Evolutionary conservation across 352 stramenopile species (phyloP), one percentile per base, ranked within the genome.

Genomic region (Bremia lactucae): DNA sequence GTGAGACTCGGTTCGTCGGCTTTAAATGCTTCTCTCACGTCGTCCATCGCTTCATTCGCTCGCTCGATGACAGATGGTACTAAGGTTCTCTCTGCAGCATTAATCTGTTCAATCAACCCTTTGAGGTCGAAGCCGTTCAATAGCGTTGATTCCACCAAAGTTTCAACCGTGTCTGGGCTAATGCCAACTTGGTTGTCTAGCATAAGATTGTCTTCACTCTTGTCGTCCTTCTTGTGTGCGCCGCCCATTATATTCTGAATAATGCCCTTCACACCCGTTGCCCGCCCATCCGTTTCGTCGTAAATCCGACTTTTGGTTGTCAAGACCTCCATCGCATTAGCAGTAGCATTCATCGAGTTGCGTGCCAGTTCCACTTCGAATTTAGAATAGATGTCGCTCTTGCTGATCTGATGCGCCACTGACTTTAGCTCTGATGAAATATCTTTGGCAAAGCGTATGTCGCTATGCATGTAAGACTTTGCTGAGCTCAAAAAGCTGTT

Each of bases 401-500:
- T 48, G 3, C 28, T 11, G 24, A 61, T 52, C 21, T 49, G 36
- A 16, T 56, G 46, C 3, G 52, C 36, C 16, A 53, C 47, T 6
- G 43, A 33, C 41, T 39, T 56, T n/a, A 61, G 31, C 6, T 56
- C 47, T 10, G 20, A n/a, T 13, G 52, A 40, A 13, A 42, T 37
- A 36, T 61, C 47, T 22, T 61, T 61, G 19, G 41, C 52, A 10
- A 43, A 49, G 15, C 47, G 46, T 8, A 61, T 52, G 36, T 61
- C 52, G 25, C 19, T 52, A 18, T 42, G 41, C 46, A 61, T 37
- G 21, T 38, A 56, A 22, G 41, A 57, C 25, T 52, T 53, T 35
- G 52, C 37, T 23, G 46, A 49, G 25, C 46, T 21, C 11, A 36
- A 2, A 21, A 57, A 22, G 18, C 44, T 40, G 36, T 57, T 42